phyloP scores from a whole-genome alignment of 441 rosid species.

The Breynia disticha region DNA sequence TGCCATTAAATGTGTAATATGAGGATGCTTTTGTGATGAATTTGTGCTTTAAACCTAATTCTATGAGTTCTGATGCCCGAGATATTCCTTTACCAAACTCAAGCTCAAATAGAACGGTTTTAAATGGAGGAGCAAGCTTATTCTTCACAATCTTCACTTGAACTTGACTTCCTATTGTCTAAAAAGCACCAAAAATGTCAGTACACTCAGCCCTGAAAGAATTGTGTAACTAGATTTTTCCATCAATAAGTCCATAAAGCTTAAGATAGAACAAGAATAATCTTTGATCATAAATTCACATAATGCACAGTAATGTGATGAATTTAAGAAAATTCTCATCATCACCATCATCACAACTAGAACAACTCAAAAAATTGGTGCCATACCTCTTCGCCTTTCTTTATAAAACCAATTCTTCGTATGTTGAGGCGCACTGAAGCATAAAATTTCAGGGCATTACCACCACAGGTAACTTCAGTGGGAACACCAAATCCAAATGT shows the following conservation, averaged over 20 bases:
- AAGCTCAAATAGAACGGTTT: slow-evolving; percentile 72
- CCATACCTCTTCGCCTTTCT: slow-evolving; percentile 85
- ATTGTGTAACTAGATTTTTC: too few species aligned
- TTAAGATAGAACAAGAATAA: too few species aligned
- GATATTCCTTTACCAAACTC: slow-evolving; percentile 93
- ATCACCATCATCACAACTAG: too few species aligned
- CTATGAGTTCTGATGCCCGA: slow-evolving; percentile 60
- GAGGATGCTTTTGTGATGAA: slow-evolving; percentile 40
- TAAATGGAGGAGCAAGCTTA: slow-evolving; percentile 92
- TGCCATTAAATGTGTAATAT: slow-evolving; percentile 34
- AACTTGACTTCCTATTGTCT: slow-evolving; percentile 73
- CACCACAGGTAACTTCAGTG: slow-evolving; percentile 90
- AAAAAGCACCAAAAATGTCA: slow-evolving; percentile 12
- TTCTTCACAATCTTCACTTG: slow-evolving; percentile 85
- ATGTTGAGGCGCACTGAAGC: slow-evolving; percentile 88
- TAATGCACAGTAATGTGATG: too few species aligned
- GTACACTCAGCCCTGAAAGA: too few species aligned
- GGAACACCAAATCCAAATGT: slow-evolving; percentile 93
- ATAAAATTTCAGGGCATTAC: slow-evolving; percentile 94
- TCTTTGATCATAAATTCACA: too few species aligned
- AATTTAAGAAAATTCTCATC: too few species aligned
- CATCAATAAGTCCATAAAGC: too few species aligned
- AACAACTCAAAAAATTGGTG: not conserved
- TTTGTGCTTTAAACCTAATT: slow-evolving; percentile 64
- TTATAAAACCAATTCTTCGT: slow-evolving; percentile 53